Base-by-base conservation (phyloP, 441 rosid species). In the Brassica balearica region DNA sequence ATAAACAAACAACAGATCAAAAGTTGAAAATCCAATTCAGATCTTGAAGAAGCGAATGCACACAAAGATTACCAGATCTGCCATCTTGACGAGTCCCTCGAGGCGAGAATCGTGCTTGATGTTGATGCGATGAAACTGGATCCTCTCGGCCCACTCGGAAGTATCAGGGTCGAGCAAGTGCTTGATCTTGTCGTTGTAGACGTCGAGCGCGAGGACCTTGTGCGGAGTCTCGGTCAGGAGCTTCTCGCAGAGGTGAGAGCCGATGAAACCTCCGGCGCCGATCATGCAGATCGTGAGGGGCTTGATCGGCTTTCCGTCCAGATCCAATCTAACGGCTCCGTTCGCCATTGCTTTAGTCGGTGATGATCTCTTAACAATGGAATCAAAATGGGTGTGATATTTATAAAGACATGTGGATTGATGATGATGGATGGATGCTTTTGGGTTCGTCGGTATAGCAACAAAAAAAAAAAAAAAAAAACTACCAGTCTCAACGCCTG, bases 181-280 rank as follows among this genome's bases (percentile, higher is more conserved):
- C 88, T 86, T 91, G 90, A 96, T 94, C 95, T 96, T 96, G 83
- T 96, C 98, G 25, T 85, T 89, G 83, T 96, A 96, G n/a, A 96
- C 99, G 67, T 94, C 98, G 41, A 96, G 92, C 12, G 97, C 99
- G 1, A 92, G 84, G 66, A 96, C 90, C 85, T 85, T 91, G 85
- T 94, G 99, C 6, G 90, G 94, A 34, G 97, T 96, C 87, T 96
- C 97, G 17, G 15, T 14, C 87, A 96, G 73, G 38, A 96, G 76
- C 90, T 94, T 92, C 89, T 96, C 99, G 71, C 99, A 96, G 19
- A 96, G 94, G 76, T 96, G 99, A 34, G 99, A 96, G 5, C 98
- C 99, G 61, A 94, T 96, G 88, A 96, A 96, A 9, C 99, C 98
- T 14, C 97, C 98, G 53, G 99, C 99, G 12, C 99, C 99, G 63